A percentile compares a stretch with the other conserved stretches of the same genome.
phyloP scores from a whole-genome alignment of 208 protist genomes.

The Vickermania spadyakhi region DNA sequence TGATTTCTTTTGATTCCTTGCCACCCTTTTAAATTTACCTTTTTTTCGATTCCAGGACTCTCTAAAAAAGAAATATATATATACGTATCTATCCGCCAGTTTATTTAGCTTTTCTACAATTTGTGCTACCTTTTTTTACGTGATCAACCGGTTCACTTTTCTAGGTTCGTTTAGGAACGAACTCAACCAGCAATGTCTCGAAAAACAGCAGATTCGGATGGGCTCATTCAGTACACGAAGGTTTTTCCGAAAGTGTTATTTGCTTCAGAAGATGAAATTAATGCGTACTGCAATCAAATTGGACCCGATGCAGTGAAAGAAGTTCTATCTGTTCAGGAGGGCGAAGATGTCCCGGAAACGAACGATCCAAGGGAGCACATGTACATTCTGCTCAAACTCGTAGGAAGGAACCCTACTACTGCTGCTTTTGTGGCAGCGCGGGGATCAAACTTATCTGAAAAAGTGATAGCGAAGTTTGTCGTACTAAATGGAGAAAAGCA shows the following conservation, averaged over 20 bases:
- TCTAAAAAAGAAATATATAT: too few relatives aligned
- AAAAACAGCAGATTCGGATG: not conserved
- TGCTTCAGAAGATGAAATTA: conserved; percentile 49
- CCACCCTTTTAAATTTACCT: too few relatives aligned
- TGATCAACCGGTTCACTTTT: too few relatives aligned
- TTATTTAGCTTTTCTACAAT: too few relatives aligned
- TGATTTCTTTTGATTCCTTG: conserved; percentile 11
- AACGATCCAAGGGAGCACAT: conserved; percentile 68
- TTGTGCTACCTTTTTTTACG: too few relatives aligned
- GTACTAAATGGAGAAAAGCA: conserved; percentile 81
- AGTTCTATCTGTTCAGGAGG: conserved; percentile 36
- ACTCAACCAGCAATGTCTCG: not conserved
- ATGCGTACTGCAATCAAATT: conserved; percentile 34
- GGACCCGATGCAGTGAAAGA: conserved; percentile 21
- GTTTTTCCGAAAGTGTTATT: conserved; percentile 80
- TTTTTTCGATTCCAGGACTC: too few relatives aligned
- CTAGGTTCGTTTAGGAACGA: not conserved
- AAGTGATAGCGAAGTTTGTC: conserved; percentile 83
- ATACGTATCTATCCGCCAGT: too few relatives aligned
- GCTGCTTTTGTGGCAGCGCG: conserved; percentile 73
- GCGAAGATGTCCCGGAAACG: conserved; percentile 52
- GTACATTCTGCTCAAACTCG: conserved; percentile 68
- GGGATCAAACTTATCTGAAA: conserved; percentile 45
- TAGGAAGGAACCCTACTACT: conserved; percentile 79
- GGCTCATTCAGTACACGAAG: conserved; percentile 51